Conservation (phyloP, 306 rosid species). For the Comarum palustre region DNA sequence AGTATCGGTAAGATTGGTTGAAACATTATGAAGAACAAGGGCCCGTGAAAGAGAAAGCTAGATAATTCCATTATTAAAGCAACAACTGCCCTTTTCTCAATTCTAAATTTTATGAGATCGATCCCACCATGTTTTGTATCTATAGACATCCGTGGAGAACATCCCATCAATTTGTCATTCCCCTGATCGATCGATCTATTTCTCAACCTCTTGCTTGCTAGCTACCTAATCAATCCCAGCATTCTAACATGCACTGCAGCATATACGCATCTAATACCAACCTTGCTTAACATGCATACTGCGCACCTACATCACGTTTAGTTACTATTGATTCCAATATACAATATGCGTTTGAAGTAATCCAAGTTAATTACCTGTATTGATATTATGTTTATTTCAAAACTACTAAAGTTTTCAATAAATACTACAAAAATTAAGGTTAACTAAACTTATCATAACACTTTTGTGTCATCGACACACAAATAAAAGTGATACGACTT, state of each 20-base stretch:
- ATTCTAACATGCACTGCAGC: background rate
- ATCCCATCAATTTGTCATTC: slow-evolving; percentile 12
- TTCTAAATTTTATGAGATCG: background rate
- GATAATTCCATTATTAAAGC: slow-evolving; percentile 19
- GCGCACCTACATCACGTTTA: background rate
- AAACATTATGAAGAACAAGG: slow-evolving; percentile 19
- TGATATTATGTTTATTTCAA: background rate
- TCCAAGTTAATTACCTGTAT: background rate
- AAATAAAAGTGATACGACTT: background rate
- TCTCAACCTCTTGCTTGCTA: background rate
- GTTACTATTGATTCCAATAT: background rate
- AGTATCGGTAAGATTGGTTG: slow-evolving; percentile 12
- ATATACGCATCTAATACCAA: background rate
- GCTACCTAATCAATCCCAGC: background rate
- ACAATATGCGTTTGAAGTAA: background rate
- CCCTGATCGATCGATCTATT: background rate
- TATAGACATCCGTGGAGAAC: slow-evolving; percentile 20
- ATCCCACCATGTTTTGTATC: slow-evolving; percentile 10
- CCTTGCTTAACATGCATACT: background rate
- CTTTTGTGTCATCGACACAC: too few species aligned
- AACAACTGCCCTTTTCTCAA: slow-evolving; percentile 16
- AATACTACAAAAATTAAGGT: too few species aligned
- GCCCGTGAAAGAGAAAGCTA: slow-evolving; percentile 12
- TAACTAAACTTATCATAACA: too few species aligned
- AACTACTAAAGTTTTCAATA: too few species aligned